phyloP scores from a whole-genome alignment of 805 yeast species.

The Kuraishia floccosa region DNA sequence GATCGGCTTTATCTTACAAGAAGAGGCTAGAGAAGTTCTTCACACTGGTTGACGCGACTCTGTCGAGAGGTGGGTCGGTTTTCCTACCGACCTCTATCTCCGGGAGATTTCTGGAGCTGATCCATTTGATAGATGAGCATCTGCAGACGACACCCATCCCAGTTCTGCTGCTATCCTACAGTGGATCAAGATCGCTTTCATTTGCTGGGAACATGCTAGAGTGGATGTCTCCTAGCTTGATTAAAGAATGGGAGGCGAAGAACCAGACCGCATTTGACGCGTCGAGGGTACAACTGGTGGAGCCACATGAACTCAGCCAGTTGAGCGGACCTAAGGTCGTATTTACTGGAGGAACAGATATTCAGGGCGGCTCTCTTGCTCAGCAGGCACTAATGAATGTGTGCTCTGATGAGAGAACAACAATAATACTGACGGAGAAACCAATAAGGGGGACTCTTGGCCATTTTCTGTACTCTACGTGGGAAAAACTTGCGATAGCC shows the following conservation, averaged over 20 bases:
- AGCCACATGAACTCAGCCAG: constrained; percentile 41
- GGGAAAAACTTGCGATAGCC: constrained; percentile 32
- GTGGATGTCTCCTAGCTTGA: constrained; percentile 89
- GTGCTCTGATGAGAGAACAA: constrained; percentile 54
- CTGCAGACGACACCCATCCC: constrained; percentile 53
- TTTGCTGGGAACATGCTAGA: constrained; percentile 87
- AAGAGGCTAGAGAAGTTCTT: constrained; percentile 54
- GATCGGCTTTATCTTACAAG: constrained; percentile 52
- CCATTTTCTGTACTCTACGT: constrained; percentile 35
- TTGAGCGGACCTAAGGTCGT: constrained; percentile 68
- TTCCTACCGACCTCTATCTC: constrained; percentile 74
- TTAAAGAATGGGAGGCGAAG: constrained; percentile 72
- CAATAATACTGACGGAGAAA: constrained; percentile 67
- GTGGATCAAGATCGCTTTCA: constrained; percentile 66
- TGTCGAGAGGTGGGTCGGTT: constrained; percentile 71
- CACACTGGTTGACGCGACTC: constrained; percentile 48
- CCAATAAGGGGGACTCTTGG: constrained; percentile 37
- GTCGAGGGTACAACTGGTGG: constrained; percentile 43
- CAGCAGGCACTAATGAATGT: constrained; percentile 39
- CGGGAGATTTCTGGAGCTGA: constrained; percentile 71
- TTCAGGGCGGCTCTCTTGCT: constrained; percentile 53
- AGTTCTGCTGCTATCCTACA: constrained; percentile 62
- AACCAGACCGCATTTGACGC: constrained; percentile 75
- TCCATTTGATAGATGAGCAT: constrained; percentile 62
- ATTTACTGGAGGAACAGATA: constrained; percentile 59